Evolutionary conservation across 1,284 basidiomycete genomes (phyloP), one percentile per base, ranked within the genome.

Genomic region (Cryptococcus amylolentus): DNA sequence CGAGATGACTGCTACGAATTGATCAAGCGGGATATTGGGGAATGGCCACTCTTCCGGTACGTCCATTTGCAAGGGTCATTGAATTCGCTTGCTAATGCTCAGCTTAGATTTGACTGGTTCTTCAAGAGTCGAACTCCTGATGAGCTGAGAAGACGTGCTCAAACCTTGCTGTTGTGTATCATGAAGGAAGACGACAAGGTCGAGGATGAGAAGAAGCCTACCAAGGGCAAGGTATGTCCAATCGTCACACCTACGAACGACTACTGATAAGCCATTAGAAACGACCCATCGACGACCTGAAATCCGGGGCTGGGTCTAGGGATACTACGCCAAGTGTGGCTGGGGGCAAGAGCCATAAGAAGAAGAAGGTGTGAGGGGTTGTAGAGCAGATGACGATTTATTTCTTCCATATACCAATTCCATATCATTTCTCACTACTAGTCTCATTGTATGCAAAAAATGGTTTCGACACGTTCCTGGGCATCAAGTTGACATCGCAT

Each of bases 1-100:
- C 81, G 85, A 31, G 94, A 97, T 55, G 93, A 97, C 69, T 88
- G 92, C 40, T 98, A 93, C 72, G 95, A 99, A 70, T 80, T 87
- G 51, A 97, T 98, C 80, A 97, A 97, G 82, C 86, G 88, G 77
- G 95, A 98, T 77, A 91, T 98, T 58, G 88, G 87, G 41, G 91
- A 94, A 75, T 95, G 92, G 78, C 91, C 92, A 0, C 88, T 93
- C n/a, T 98, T 98, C 80, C 81, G 92, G 52, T 77, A 50, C 13
- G 39, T 18, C 12, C 35, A 9, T 18, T 48, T 7, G 10, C n/a
- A 4, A 31, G n/a, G 6, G 46, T 28, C 27, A 27, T 42, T 47
- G 37, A 48, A 20, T 3, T 16, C 28, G 23, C 14, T 26, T 18
- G 43, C 38, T 51, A 12, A 26, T 41, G 20, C 39, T 18, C 35